Conservation (phyloP, 2,329 filamentous ascomycete genomes). For the Endothia cerciana region DNA sequence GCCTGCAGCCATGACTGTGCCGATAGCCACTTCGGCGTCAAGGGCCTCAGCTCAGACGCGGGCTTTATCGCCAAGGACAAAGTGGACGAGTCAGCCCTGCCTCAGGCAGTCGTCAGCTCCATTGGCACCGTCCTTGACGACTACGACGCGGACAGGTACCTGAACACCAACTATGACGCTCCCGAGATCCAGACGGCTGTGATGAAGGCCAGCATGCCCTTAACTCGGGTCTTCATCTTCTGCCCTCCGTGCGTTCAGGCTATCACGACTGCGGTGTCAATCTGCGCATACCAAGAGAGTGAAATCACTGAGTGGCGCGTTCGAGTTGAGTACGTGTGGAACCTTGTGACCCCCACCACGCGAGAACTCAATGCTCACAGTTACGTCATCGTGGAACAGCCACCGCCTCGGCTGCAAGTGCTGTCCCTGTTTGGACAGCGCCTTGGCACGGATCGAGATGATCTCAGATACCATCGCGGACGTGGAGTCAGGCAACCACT, state of each 20-base stretch:
- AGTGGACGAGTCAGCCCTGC: neutral
- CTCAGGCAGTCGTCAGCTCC: slow-evolving; percentile 4
- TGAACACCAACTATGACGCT: slow-evolving; percentile 3
- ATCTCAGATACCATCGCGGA: slow-evolving; percentile 19
- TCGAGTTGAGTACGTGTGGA: slow-evolving; percentile 16
- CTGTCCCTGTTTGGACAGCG: neutral
- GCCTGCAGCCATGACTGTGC: slow-evolving; percentile 4
- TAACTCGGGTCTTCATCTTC: slow-evolving; percentile 9
- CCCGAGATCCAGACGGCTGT: neutral
- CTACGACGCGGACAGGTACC: neutral
- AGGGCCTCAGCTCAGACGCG: neutral
- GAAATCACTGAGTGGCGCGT: slow-evolving; percentile 11
- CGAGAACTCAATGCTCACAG: neutral
- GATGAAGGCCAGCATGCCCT: neutral
- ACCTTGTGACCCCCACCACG: no score
- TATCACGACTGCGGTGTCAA: slow-evolving; percentile 17
- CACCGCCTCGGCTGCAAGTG: slow-evolving; percentile 17
- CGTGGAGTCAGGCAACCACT: slow-evolving; percentile 14
- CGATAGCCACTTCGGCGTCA: slow-evolving; percentile 20
- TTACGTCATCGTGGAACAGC: neutral
- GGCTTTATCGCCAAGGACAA: neutral
- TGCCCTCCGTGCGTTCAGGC: slow-evolving; percentile 20
- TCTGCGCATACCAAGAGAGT: neutral
- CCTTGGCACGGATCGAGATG: slow-evolving; percentile 17
- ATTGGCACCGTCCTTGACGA: neutral